Conservation (phyloP, 768 basidiomycete species). For the Leucocoprinus leucothites region DNA sequence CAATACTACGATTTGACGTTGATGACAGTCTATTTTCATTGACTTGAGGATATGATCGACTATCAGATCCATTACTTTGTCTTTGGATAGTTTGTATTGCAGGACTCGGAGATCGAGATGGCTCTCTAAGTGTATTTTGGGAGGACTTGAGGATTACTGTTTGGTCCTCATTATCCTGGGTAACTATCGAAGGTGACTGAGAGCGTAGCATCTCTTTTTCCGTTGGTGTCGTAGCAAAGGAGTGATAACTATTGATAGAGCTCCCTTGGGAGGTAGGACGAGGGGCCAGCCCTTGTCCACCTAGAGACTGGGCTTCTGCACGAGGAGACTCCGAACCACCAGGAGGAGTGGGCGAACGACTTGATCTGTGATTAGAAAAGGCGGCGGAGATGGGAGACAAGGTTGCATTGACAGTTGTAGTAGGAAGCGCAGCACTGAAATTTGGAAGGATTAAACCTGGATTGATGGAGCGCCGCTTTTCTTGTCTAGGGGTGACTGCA, state of each 20-base stretch:
- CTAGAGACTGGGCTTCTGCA: not conserved
- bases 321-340: slow-evolving; percentile 1
- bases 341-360: slow-evolving; percentile 25
- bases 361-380: slow-evolving; percentile 20
- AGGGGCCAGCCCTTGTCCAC: slow-evolving; percentile 12
- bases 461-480: slow-evolving; percentile 49
- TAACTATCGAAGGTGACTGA: slow-evolving; percentile 33
- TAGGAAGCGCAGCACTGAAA: slow-evolving; percentile 22
- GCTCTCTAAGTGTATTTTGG: slow-evolving; percentile 17
- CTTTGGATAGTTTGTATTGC: not conserved
- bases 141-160: slow-evolving; percentile 35
- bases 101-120: slow-evolving; percentile 16
- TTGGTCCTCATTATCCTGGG: slow-evolving; percentile 36
- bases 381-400: slow-evolving; percentile 29
- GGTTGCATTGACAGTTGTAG: slow-evolving; percentile 22
- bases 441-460: slow-evolving; percentile 37
- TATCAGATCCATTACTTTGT: not conserved
- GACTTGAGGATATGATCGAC: not conserved
- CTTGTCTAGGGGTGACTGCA: slow-evolving; percentile 34
- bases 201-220: slow-evolving; percentile 24
- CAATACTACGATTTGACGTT: slow-evolving; percentile 26
- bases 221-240: slow-evolving; percentile 16
- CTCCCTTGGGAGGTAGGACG: slow-evolving; percentile 30
- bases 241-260: slow-evolving; percentile 25
- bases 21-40: slow-evolving; percentile 22